A percentile compares a stretch with the other conserved stretches of the same genome.
Conservation (phyloP, 202 grass and related monocot species). For the Carex sylvatica region DNA sequence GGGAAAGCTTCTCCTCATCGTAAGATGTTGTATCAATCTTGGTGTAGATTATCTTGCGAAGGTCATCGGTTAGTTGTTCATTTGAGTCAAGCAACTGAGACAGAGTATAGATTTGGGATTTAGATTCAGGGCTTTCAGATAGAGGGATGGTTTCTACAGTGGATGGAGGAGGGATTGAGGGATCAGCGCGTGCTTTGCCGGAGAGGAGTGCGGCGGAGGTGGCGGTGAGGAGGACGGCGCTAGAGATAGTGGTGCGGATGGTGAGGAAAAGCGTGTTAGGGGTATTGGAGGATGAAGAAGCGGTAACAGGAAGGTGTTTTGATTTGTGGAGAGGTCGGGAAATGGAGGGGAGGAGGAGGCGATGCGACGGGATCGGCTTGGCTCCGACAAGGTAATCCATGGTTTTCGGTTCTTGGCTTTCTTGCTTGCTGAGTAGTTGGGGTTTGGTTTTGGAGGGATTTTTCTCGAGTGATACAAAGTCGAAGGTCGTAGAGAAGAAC, state of each 20-base stretch:
- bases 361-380: slow-evolving; percentile 6
- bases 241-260: slow-evolving; percentile 20
- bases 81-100: slow-evolving; percentile 27
- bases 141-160: slow-evolving; percentile 9
- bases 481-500: not conserved
- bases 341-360: not conserved
- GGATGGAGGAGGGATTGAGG: not conserved
- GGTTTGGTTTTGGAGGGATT: not conserved
- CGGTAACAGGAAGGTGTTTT: not conserved
- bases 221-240: slow-evolving; percentile 19
- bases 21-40: slow-evolving; percentile 26
- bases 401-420: not conserved
- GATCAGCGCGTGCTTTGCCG: slow-evolving; percentile 7
- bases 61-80: not conserved
- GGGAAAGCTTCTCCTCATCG: slow-evolving; percentile 19
- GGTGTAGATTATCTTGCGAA: slow-evolving; percentile 19
- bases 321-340: not conserved
- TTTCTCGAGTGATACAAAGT: not conserved
- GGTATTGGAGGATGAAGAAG: slow-evolving; percentile 13
- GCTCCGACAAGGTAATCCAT: slow-evolving; percentile 32
- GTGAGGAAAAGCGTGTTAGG: not conserved
- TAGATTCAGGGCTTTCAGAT: not conserved
- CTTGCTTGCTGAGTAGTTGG: not conserved
- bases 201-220: slow-evolving; percentile 25
- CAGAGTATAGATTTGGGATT: not conserved